Base-by-base conservation (phyloP, 2,329 filamentous ascomycete species). In the Calonectria crousiana region DNA sequence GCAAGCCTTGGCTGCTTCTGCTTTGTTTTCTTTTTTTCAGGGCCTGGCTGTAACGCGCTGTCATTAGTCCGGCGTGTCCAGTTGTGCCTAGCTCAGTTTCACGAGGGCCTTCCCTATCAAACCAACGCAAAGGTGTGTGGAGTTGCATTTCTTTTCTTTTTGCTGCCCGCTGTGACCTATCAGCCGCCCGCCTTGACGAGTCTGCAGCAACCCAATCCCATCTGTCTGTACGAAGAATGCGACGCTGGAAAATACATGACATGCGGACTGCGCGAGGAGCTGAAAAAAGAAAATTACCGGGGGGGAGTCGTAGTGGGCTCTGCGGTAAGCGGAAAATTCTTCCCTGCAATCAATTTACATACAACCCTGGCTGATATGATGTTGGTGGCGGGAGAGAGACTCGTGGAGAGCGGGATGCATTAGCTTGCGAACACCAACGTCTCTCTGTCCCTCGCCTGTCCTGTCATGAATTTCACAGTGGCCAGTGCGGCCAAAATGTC, bases 361-460 rank as follows among this genome's bases (percentile, higher is more conserved):
- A 34, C 26, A 62, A 41, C 56, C 56, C 56, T 38, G 38, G 56
- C 56, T 16, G 36, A 26, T 28, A 41, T 62, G 34, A 62, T 62
- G 32, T 14, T 62, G 56, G 56, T 62, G 56, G 56, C 56, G 56
- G 34, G n/a, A 38, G 44, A 47, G 44, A 5, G 26, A n/a, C 23
- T 41, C 36, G 56, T 62, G 56, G 56, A 62, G 23, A 62, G 56
- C n/a, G 13, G 56, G 56, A 62, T 62, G 36, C 56, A 62, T 41
- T 62, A 62, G 56, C 10, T 41, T 41, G 56, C 56, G 56, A 60
- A 60, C 23, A 47, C 41, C 41, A 47, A 47, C 41, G 41, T 4
- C 41, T 47, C 44, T 47, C 41, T 47, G 1, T 47, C n/a, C 23
- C 44, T 11, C 20, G 8, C 4, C 4, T 34, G 32, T 11, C 32